These are phyloP conservation scores for Pezizomycotina sp. DNA, from an alignment of 2,329 filamentous ascomycete genomes.

Conservation along the genomic window DNA sequence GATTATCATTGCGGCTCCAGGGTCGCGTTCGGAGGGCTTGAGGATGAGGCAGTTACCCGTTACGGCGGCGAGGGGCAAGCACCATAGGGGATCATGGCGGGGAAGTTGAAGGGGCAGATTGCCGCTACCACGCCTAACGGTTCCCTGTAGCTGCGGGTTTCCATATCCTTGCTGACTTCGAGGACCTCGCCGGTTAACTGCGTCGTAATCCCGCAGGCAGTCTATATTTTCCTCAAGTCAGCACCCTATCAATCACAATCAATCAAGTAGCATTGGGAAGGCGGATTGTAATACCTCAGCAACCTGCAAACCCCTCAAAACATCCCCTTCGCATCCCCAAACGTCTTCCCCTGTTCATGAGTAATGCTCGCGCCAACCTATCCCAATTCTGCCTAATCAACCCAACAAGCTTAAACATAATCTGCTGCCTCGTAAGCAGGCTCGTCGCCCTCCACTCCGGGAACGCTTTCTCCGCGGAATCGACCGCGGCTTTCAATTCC, in stretches of 20 bases:
- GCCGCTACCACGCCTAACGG: constrained; percentile 65
- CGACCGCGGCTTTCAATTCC: constrained; percentile 59
- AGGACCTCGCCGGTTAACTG: constrained; percentile 69
- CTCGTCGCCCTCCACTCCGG: constrained; percentile 55
- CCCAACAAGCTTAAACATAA: constrained; percentile 73
- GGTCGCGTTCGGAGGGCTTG: constrained; percentile 75
- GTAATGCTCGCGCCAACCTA: constrained; percentile 66
- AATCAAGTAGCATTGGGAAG: background rate
- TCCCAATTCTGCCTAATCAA: constrained; percentile 76
- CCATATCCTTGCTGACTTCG: constrained; percentile 80
- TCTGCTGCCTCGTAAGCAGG: constrained; percentile 58
- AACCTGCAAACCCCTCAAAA: constrained; percentile 66
- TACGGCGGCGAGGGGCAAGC: constrained; percentile 66
- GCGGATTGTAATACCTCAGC: constrained; percentile 39
- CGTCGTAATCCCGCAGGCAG: constrained; percentile 62
- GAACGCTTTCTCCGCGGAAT: constrained; percentile 60
- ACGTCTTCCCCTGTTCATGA: constrained; percentile 76
- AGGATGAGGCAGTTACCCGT: constrained; percentile 71
- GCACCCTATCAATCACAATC: background rate
- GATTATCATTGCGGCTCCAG: constrained; percentile 70
- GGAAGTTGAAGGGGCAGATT: constrained; percentile 84
- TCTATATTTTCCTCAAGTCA: constrained; percentile 26
- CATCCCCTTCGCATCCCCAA: constrained; percentile 71
- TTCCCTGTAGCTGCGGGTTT: constrained; percentile 67
- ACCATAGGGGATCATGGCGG: constrained; percentile 88